Conservation (phyloP, 1,139 yeast species). For the Meyerozyma guilliermondii region DNA sequence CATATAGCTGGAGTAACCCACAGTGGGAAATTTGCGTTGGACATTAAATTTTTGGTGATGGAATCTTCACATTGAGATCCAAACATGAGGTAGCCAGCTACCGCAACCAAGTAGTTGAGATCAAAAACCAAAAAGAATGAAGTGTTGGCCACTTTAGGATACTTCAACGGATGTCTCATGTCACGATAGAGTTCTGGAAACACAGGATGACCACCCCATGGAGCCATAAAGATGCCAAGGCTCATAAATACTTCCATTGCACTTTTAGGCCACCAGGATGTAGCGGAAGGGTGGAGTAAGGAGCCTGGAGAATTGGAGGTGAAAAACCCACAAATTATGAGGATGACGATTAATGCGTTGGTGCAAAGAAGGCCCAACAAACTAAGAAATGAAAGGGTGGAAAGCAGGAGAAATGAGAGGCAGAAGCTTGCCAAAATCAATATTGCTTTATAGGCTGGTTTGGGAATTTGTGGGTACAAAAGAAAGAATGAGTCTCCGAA, state of each 20-base stretch:
- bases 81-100: slow-evolving; percentile 38
- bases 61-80: slow-evolving; percentile 35
- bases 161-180: slow-evolving; percentile 69
- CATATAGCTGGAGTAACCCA: slow-evolving; percentile 28
- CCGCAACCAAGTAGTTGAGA: slow-evolving; percentile 30
- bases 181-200: slow-evolving; percentile 77
- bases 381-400: slow-evolving; percentile 65
- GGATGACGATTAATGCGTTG: slow-evolving; percentile 51
- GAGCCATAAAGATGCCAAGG: slow-evolving; percentile 76
- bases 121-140: slow-evolving; percentile 31
- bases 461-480: slow-evolving; percentile 50
- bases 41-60: slow-evolving; percentile 34
- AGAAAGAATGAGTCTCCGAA: slow-evolving; percentile 82
- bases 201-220: slow-evolving; percentile 90
- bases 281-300: slow-evolving; percentile 41
- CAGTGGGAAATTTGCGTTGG: slow-evolving; percentile 27
- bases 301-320: slow-evolving; percentile 63
- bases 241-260: slow-evolving; percentile 49
- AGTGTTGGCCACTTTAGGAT: slow-evolving; percentile 19
- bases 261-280: slow-evolving; percentile 49
- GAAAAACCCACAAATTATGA: slow-evolving; percentile 59
- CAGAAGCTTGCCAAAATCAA: slow-evolving; percentile 48
- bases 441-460: slow-evolving; percentile 43
- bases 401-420: slow-evolving; percentile 70
- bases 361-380: slow-evolving; percentile 74